Percentiles rank a stretch among this genome's conserved stretches.
These are phyloP conservation scores for Cercospora sojina DNA, from an alignment of 2,329 filamentous ascomycete species.

Conservation along the genomic window DNA sequence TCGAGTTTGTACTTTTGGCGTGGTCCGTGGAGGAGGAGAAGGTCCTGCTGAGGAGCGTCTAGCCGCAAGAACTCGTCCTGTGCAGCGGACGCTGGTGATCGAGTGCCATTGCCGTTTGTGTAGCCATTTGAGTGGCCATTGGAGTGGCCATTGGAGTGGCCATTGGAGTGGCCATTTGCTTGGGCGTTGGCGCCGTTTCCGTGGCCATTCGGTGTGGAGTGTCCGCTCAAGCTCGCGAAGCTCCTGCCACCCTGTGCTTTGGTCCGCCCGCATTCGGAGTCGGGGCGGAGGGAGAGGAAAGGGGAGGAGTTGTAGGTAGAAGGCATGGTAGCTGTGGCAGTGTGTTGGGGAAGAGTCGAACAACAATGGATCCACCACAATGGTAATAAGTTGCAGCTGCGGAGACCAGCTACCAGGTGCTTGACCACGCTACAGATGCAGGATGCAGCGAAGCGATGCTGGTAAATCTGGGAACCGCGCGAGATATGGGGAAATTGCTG, in stretches of 20 bases:
- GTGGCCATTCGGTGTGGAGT: conserved; percentile 21
- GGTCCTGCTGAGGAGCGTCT: conserved; percentile 36
- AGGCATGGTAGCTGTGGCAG: conserved; percentile 26
- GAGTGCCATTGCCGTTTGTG: conserved; percentile 19
- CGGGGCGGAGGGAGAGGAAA: conserved; percentile 32
- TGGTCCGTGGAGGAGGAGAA: conserved; percentile 39
- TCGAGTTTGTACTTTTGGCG: conserved; percentile 39
- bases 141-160: conserved; percentile 12
- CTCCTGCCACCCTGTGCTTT: conserved; percentile 21
- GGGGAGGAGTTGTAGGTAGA: conserved; percentile 27
- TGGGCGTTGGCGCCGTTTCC: conserved; percentile 15
- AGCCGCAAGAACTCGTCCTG: conserved; percentile 37
- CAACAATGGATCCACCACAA: background rate
- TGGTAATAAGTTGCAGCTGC: conserved; percentile 12
- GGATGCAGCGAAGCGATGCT: background rate
- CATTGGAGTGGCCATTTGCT: background rate
- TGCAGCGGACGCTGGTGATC: background rate
- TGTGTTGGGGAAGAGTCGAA: background rate
- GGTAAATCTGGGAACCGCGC: background rate
- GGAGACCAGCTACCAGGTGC: conserved; percentile 4
- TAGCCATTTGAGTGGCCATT: conserved; percentile 25
- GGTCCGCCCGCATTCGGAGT: conserved; percentile 30
- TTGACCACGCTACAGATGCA: conserved; percentile 7
- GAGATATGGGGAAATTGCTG: background rate
- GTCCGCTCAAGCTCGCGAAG: conserved; percentile 25